Base-by-base conservation (phyloP, 2,329 filamentous ascomycete genomes). In the Venturia aucupariae region DNA sequence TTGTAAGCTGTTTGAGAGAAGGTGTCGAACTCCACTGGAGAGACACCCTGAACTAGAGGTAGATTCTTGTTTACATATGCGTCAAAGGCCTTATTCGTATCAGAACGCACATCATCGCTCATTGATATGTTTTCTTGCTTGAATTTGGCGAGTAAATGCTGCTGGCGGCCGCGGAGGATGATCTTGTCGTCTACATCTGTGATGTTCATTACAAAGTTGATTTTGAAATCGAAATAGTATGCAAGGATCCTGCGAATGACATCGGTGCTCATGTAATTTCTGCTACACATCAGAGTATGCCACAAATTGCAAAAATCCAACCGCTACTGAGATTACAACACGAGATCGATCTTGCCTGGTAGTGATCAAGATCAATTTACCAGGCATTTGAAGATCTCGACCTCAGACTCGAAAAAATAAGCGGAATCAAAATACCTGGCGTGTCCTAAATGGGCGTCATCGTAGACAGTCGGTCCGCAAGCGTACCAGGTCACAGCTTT, bases 131-230 rank as follows among this genome's bases (percentile, higher is more conserved):
- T 68, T 35, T 78, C 75, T 3, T 74, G 71, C 62, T 89, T 85
- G 73, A 90, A 87, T 67, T 93, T 84, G 57, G 76, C 78, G 65
- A 96, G 86, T 42, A 97, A 77, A 72, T 92, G 85, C 71, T 94
- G 88, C 76, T 94, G 86, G 71, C 93, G 82, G 17, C 89, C 85
- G 64, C 82, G 79, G 17, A 87, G 73, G 67, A 86, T 86, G 70
- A 86, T 90, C 80, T 86, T 75, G 69, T 76, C 75, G 44, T 76
- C 74, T 4, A 77, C 73, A 66, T 76, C 46, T 35, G 92, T 96
- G 67, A 94, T 91, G 77, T 96, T 96, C 88, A 95, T 94, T 68
- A 96, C 90, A 77, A 95, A 96, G 66, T 87, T 85, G 68, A 96
- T 85, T 51, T 91, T 80, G 75, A 89, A 94, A 67, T 86, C 85